These are phyloP conservation scores for Caloboletus firmus DNA, from an alignment of 1,284 basidiomycete species.

Conservation along the genomic window DNA sequence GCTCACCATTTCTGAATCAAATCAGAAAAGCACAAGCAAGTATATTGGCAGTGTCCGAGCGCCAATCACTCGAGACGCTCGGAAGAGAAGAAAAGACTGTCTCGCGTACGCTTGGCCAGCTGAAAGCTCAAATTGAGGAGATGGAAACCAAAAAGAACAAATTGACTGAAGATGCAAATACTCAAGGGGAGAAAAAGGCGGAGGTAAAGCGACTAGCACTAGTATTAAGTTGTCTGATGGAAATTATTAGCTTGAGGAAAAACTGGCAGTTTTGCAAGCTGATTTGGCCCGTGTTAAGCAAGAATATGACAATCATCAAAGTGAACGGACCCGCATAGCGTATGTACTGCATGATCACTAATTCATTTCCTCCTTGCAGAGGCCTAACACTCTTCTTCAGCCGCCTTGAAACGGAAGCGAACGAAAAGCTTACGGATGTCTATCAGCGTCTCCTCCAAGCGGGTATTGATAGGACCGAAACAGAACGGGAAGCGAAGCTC, in stretches of 20 bases:
- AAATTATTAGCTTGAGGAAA: conserved; percentile 57
- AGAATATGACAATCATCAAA: conserved; percentile 73
- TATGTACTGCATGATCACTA: conserved; percentile 37
- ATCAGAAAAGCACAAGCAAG: conserved; percentile 76
- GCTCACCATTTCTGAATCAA: conserved; percentile 8
- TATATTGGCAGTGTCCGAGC: conserved; percentile 80
- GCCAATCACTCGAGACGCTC: conserved; percentile 82
- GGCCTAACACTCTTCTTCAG: conserved; percentile 41
- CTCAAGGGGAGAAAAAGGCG: conserved; percentile 56
- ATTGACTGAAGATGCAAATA: conserved; percentile 59
- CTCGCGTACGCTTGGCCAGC: conserved; percentile 62
- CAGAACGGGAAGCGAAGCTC: conserved; percentile 79
- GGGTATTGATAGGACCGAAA: conserved; percentile 82
- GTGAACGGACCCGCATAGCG: conserved; percentile 72
- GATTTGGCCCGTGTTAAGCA: conserved; percentile 62
- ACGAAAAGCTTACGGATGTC: conserved; percentile 85
- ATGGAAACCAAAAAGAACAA: conserved; percentile 61
- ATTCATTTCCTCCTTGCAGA: not conserved
- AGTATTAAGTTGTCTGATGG: conserved; percentile 1
- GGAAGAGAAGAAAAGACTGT: conserved; percentile 82
- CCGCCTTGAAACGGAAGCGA: conserved; percentile 84
- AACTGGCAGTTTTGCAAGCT: conserved; percentile 49
- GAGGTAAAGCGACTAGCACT: conserved; percentile 45
- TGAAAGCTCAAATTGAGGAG: conserved; percentile 68
- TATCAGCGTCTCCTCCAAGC: conserved; percentile 87